Conservation (phyloP, 768 basidiomycete genomes). For the Atractiella rhizophila region DNA sequence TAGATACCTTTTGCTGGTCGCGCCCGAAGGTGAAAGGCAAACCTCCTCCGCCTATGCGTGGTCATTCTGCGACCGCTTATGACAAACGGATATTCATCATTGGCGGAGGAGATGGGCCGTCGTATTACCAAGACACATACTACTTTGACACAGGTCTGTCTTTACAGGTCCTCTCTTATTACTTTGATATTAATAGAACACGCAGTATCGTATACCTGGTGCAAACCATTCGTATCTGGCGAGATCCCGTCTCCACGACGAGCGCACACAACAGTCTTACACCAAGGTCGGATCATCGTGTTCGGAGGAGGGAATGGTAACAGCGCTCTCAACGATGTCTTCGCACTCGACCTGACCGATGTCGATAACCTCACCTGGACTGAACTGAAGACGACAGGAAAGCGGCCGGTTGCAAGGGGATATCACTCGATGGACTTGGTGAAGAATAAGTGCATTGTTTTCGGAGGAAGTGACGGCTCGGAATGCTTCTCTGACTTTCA, state of each 20-base stretch:
- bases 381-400: background rate
- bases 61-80: constrained; percentile 3
- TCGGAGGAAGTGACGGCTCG: constrained; percentile 74
- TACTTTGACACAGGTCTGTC: constrained; percentile 6
- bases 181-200: too few species aligned
- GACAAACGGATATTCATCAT: background rate
- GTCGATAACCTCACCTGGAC: constrained; percentile 1
- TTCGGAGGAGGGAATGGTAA: constrained; percentile 10
- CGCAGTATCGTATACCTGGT: background rate
- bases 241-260: constrained; percentile 2
- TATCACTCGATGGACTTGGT: constrained; percentile 56
- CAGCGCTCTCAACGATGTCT: constrained; percentile 2
- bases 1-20: constrained; percentile 1
- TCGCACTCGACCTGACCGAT: constrained; percentile 2
- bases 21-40: constrained; percentile 1
- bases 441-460: constrained; percentile 56
- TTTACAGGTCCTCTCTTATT: too few species aligned
- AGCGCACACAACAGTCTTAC: constrained; percentile 8
- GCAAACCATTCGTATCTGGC: constrained; percentile 2
- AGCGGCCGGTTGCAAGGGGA: constrained; percentile 32
- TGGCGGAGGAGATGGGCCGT: background rate
- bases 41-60: background rate
- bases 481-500: constrained; percentile 73
- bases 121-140: background rate
- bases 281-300: background rate